phyloP scores from a whole-genome alignment of 2,329 filamentous ascomycete species.

The Colletotrichum cuscutae region DNA sequence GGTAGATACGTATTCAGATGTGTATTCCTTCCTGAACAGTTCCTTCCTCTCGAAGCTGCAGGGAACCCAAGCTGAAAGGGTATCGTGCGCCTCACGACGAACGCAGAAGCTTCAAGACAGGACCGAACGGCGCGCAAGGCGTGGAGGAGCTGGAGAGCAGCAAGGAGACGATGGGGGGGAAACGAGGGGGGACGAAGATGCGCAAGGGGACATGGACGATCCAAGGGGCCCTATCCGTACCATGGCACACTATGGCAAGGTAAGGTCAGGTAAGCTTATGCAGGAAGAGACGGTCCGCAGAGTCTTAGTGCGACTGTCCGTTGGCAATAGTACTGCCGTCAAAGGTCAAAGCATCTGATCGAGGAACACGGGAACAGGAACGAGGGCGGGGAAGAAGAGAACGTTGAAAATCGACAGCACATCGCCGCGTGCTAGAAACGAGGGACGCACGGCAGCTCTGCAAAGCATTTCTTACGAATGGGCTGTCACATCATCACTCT shows the following conservation, averaged over 20 bases:
- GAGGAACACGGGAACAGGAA: conserved; percentile 1
- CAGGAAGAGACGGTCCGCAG: conserved; percentile 30
- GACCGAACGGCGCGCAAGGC: not conserved
- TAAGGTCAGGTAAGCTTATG: conserved; percentile 26
- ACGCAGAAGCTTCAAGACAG: conserved; percentile 20
- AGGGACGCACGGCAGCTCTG: not conserved
- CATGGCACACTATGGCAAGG: not conserved
- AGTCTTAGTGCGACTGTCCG: conserved; percentile 20
- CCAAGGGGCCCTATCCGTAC: conserved; percentile 13
- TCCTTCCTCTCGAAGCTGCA: conserved; percentile 6
- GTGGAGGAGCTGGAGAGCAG: conserved; percentile 3
- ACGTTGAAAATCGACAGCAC: too few relatives aligned
- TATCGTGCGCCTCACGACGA: conserved; percentile 14
- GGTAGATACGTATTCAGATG: not conserved
- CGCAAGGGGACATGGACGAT: conserved; percentile 9
- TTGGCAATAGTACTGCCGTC: conserved; percentile 11
- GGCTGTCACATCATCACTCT: not conserved
- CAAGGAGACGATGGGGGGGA: not conserved
- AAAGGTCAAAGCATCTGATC: conserved; percentile 27
- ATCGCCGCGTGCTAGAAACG: not conserved
- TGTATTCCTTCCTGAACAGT: not conserved
- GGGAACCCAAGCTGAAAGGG: not conserved
- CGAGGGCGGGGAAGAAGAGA: not conserved
- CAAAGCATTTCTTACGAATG: not conserved
- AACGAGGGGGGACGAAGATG: conserved; percentile 6